These are phyloP conservation scores for Cajanus cajan DNA, from an alignment of 306 rosid genomes.

Conservation along the genomic window DNA sequence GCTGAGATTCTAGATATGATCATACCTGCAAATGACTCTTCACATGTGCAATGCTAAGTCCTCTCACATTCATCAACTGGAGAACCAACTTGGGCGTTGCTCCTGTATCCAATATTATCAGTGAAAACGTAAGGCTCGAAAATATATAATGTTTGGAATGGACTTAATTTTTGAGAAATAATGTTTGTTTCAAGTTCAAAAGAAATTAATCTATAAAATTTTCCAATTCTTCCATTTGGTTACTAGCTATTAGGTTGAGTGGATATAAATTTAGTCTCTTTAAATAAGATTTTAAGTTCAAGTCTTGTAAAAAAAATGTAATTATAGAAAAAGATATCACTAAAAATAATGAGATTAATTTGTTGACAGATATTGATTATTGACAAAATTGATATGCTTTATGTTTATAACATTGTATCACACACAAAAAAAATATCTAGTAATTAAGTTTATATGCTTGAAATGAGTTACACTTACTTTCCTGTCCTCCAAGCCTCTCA, in stretches of 20 bases:
- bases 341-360: too few species aligned
- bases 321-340: too few species aligned
- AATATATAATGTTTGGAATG: background rate
- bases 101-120: constrained; percentile 43
- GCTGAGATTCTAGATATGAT: background rate
- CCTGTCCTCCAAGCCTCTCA: constrained; percentile 84
- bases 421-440: too few species aligned
- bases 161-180: background rate
- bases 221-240: background rate
- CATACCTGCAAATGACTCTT: constrained; percentile 93
- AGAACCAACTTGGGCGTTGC: constrained; percentile 97
- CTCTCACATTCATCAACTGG: constrained; percentile 88
- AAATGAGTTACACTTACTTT: constrained; percentile 51
- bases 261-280: too few species aligned
- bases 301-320: too few species aligned
- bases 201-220: background rate
- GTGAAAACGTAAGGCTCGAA: background rate
- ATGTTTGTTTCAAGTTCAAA: background rate
- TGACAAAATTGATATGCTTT: too few species aligned
- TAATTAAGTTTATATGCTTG: background rate
- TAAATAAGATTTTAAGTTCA: too few species aligned
- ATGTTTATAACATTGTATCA: too few species aligned
- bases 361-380: too few species aligned
- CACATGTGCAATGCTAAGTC: constrained; percentile 86
- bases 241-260: too few species aligned